A percentile compares a stretch with the other conserved stretches of the same genome.
Evolutionary conservation across 2,329 filamentous ascomycete genomes (phyloP).

Genomic region (Didymella keratinophila): DNA sequence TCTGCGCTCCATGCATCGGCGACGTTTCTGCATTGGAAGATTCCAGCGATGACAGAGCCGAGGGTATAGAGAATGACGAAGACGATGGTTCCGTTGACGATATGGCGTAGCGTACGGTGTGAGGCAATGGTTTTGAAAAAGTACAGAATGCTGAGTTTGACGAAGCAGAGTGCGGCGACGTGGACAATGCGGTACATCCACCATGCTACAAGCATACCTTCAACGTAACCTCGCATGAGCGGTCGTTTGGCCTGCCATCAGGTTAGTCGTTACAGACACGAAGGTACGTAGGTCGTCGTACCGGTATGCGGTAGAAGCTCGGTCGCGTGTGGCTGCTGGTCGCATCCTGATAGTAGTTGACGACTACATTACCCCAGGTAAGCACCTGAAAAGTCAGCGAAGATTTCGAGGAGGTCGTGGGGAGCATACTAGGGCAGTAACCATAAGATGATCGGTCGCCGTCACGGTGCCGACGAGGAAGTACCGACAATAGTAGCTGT

Average conservation of each 20-base stretch:
- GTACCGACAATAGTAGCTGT: slow-evolving; percentile 47
- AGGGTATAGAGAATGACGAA: slow-evolving; percentile 46
- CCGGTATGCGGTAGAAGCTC: slow-evolving; percentile 38
- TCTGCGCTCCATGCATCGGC: slow-evolving; percentile 39
- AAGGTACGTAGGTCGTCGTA: slow-evolving; percentile 17
- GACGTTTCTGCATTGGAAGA: slow-evolving; percentile 46
- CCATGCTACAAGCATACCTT: slow-evolving; percentile 44
- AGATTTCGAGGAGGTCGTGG: not conserved
- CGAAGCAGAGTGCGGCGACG: slow-evolving; percentile 40
- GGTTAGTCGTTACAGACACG: slow-evolving; percentile 18
- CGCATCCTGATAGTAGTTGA: slow-evolving; percentile 48
- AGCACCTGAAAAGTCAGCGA: slow-evolving; percentile 31
- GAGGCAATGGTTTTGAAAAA: slow-evolving; percentile 50
- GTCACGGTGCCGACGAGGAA: slow-evolving; percentile 43
- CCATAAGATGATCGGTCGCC: slow-evolving; percentile 47
- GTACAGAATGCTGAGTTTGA: slow-evolving; percentile 45
- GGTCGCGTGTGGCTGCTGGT: slow-evolving; percentile 37
- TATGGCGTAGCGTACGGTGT: slow-evolving; percentile 40
- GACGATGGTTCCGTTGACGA: slow-evolving; percentile 40
- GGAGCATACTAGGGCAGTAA: slow-evolving; percentile 40
- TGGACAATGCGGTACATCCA: slow-evolving; percentile 47
- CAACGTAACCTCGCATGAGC: slow-evolving; percentile 32
- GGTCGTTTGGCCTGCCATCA: slow-evolving; percentile 39
- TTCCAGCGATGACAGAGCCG: slow-evolving; percentile 36
- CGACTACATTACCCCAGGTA: slow-evolving; percentile 47